Conservation (phyloP, 371 early-diverging fungal species). For the Rhizopus delemar region DNA sequence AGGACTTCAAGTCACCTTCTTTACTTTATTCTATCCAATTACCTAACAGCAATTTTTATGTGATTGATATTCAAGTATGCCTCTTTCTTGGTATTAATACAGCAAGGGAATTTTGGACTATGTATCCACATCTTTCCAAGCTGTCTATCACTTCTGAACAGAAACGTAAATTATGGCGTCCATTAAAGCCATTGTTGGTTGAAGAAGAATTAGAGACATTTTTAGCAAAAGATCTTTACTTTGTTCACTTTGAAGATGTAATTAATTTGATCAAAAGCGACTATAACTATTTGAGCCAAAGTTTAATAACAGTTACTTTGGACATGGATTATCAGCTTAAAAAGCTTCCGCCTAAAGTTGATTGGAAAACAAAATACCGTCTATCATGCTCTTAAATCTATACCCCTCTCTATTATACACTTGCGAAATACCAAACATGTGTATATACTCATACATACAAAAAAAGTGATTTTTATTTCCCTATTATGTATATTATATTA, state of each 20-base stretch:
- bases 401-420: not conserved
- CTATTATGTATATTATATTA: not conserved
- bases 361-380: conserved; percentile 2
- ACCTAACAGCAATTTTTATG: conserved; percentile 48
- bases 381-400: not conserved
- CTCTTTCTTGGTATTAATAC: conserved; percentile 53
- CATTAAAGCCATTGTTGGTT: conserved; percentile 55
- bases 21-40: conserved; percentile 69
- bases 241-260: conserved; percentile 67
- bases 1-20: conserved; percentile 11
- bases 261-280: conserved; percentile 60
- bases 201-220: conserved; percentile 52
- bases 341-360: not conserved
- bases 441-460: not conserved
- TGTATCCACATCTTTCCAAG: conserved; percentile 57
- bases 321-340: conserved; percentile 57
- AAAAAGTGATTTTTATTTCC: too few species aligned
- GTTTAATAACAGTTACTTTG: conserved; percentile 66
- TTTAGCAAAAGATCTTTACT: conserved; percentile 55
- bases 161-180: conserved; percentile 69
- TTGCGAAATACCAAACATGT: not conserved
- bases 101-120: conserved; percentile 47
- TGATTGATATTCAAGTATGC: conserved; percentile 68
- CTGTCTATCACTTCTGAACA: conserved; percentile 51
- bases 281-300: conserved; percentile 59